Conservation (phyloP, 345 rosid species). For the Lepidium sativum region DNA sequence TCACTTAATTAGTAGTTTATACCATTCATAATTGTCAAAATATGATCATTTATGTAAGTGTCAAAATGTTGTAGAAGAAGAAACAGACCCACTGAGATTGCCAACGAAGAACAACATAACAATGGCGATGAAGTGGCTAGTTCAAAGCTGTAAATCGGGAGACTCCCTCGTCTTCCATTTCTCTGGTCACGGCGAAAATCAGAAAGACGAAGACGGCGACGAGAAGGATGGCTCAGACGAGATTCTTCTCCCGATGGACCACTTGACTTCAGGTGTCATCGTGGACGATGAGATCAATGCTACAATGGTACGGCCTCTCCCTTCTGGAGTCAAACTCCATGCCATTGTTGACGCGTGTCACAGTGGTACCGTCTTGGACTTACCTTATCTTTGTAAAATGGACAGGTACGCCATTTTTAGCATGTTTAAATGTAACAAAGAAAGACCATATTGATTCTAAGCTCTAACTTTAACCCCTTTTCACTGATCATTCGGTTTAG, state of each 20-base stretch:
- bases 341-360: slow-evolving; percentile 89
- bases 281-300: slow-evolving; percentile 85
- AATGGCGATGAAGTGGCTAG: slow-evolving; percentile 69
- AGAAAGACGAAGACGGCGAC: slow-evolving; percentile 48
- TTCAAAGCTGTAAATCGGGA: slow-evolving; percentile 61
- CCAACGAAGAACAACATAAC: slow-evolving; percentile 70
- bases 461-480: slow-evolving; percentile 1
- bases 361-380: slow-evolving; percentile 82
- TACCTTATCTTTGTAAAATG: slow-evolving; percentile 84
- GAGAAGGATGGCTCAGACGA: slow-evolving; percentile 88
- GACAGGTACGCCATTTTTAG: slow-evolving; percentile 68
- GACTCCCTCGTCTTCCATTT: slow-evolving; percentile 82
- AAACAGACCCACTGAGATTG: slow-evolving; percentile 42
- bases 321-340: slow-evolving; percentile 80
- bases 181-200: slow-evolving; percentile 88
- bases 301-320: slow-evolving; percentile 69
- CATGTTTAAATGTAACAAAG: no score
- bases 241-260: slow-evolving; percentile 75
- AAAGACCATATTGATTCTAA: no score
- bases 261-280: slow-evolving; percentile 64
- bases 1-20: neutral
- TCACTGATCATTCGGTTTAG: slow-evolving; percentile 19
- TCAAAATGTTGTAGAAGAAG: slow-evolving; percentile 57
- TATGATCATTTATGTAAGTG: slow-evolving; percentile 29
- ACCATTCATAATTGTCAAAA: slow-evolving; percentile 2